Base-by-base conservation (phyloP, 306 rosid genomes). In the Prunus salicina region DNA sequence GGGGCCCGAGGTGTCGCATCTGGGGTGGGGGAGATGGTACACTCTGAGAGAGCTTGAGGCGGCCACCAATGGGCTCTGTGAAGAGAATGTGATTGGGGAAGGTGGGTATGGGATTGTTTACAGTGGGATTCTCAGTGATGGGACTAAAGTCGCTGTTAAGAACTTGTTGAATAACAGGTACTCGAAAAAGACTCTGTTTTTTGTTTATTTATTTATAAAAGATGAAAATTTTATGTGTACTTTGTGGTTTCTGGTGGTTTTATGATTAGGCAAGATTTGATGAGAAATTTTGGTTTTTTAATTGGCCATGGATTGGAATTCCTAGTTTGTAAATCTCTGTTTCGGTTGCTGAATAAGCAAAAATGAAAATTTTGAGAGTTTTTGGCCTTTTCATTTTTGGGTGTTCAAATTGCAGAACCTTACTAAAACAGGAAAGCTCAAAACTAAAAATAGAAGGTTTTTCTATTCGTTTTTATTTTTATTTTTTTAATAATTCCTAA, bases 51-150 rank as follows among this genome's bases (percentile, higher is more conserved):
- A 96, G 82, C 89, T 96, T 0, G 99, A 96, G 82, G 99, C 88
- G 11, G 99, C 99, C 9, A 96, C 98, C 5, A 82, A 86, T 76
- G 90, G 93, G 4, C 67, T 96, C 80, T 79, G 91, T 66, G 97
- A 89, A 14, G 91, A 91, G 65, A 96, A 88, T 78, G 99, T 96
- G 69, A 87, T 96, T 63, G 99, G 99, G 0, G 98, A 96, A 87
- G 99, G 99, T 53, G 99, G 99, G 1, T 96, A 96, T 83, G 99
- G 99, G 71, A 92, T 96, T 30, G 99, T 96, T 2, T 96, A 96
- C 32, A 73, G 83, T 51, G 99, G 99, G 1, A 32, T 89, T 56
- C 89, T 96, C 25, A 56, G 76, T 75, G 99, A 96, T 53, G 97
- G 97, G 2, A 88, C 90, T 64, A 84, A 67, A 62, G 74, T 96